These are phyloP conservation scores for Trichoderma sp. DNA, from an alignment of 2,329 filamentous ascomycete genomes.

Conservation along the genomic window DNA sequence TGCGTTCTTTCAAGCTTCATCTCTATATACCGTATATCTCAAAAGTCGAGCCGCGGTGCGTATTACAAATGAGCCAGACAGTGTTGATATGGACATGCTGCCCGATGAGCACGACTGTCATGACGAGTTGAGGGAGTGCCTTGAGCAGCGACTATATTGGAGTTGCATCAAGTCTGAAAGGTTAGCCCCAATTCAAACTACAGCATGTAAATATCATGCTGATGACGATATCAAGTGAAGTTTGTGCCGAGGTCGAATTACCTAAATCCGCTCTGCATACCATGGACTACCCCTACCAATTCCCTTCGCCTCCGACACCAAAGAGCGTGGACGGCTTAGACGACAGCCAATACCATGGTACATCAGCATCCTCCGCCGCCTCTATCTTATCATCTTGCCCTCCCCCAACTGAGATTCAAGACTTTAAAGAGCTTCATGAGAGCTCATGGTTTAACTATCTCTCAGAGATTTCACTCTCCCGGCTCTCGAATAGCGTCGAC, in stretches of 20 bases:
- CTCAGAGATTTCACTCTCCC: neutral
- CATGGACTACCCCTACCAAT: neutral
- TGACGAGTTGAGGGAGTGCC: neutral
- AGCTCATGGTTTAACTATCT: neutral
- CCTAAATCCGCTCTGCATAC: neutral
- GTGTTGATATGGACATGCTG: neutral
- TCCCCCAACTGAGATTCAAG: neutral
- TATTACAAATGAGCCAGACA: neutral
- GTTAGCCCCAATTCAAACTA: neutral
- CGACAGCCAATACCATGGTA: neutral
- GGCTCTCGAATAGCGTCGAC: neutral
- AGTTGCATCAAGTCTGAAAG: conserved; percentile 1
- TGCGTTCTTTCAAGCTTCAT: neutral
- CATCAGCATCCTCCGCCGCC: neutral
- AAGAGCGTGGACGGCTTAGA: neutral
- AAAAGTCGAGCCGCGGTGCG: neutral
- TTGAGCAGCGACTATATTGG: neutral
- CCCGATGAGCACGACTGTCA: neutral
- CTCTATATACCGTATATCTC: neutral
- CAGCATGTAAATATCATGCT: neutral
- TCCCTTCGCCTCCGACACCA: neutral
- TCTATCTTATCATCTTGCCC: neutral
- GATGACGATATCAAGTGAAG: neutral
- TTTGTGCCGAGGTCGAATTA: neutral
- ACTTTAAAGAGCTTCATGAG: neutral